Evolutionary conservation across 768 basidiomycete species (phyloP).

Genomic region (Cyclocybe aegerita): DNA sequence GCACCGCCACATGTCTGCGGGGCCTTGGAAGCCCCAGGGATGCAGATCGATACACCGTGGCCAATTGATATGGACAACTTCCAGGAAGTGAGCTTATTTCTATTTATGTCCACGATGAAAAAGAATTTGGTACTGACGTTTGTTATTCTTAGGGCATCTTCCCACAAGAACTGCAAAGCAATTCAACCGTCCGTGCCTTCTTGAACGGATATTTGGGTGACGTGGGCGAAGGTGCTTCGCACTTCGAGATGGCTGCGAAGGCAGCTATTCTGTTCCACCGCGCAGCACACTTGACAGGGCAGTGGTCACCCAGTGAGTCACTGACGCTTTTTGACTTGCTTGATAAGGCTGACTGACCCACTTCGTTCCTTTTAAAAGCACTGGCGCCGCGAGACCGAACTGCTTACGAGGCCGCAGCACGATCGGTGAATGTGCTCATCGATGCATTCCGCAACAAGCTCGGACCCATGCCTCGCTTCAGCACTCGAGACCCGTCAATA

Average conservation of each 20-base stretch:
- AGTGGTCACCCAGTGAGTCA: conserved; percentile 41
- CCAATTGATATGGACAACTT: conserved; percentile 42
- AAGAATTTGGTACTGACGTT: conserved; percentile 6
- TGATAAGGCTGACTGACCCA: conserved; percentile 8
- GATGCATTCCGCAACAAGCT: conserved; percentile 37
- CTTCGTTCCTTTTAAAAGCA: conserved; percentile 25
- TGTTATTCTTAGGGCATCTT: conserved; percentile 38
- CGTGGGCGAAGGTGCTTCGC: conserved; percentile 32
- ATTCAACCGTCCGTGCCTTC: conserved; percentile 50
- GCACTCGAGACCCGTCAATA: conserved; percentile 30
- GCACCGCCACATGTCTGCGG: conserved; percentile 54
- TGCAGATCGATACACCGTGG: conserved; percentile 55
- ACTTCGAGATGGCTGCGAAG: conserved; percentile 47
- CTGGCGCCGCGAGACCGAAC: conserved; percentile 39
- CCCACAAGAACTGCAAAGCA: conserved; percentile 42
- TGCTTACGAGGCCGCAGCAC: conserved; percentile 42
- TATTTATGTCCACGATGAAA: conserved; percentile 1
- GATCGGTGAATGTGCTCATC: conserved; percentile 45
- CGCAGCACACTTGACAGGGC: conserved; percentile 51
- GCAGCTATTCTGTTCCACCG: conserved; percentile 60
- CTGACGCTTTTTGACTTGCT: background rate
- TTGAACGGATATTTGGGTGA: conserved; percentile 34
- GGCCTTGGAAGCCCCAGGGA: conserved; percentile 48
- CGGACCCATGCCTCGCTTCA: conserved; percentile 29
- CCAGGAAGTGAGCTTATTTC: conserved; percentile 29